Base-by-base conservation (phyloP, 148 eudicot species). In the Fagopyrum esculentum region DNA sequence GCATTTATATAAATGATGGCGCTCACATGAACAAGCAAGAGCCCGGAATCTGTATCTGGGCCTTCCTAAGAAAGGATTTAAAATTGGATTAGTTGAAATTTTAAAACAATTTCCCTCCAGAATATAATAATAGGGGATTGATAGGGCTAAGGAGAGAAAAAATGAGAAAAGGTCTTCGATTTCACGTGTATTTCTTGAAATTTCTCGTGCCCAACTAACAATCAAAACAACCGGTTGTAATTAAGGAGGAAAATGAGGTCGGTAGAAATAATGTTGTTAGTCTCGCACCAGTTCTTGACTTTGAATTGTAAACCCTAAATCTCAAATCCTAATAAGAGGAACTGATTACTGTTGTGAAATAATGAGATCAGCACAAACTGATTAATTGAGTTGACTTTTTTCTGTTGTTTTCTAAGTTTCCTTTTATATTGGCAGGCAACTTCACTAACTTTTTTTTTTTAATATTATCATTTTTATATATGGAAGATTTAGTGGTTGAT, bases 161-260 rank as follows among this genome's bases (percentile, higher is more conserved):
- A 2, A 29, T 63, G 43, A 63, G 16, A 40, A 57, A 66, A 66
- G 19, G 46, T 66, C 71, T 16, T 45, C 9, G 8, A 15, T 64
- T 66, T 66, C 71, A 66, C 71, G 71, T 66, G 71, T 3, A 4
- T 66, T 40, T 13, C 45, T 66, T 57, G 17, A 57, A 19, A 6
- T 19, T 57, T 16, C 19, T 15, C 11, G 46, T 35, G n/a, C 46
- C 71, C 71, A 66, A 66, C 71, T 40, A 66, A 40, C 71, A 66
- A 66, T 66, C 71, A 66, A 66, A 66, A 66, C 71, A 66, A 66
- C 71, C 71, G 11, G n/a, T 35, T 17, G 40, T 61, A 5, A 10
- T 15, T 4, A 15, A 5, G 2, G 61, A 12, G 52, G 52, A 49
- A 49, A 13, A 49, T 8, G 52, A 49, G 2, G 2, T 49, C 22